These are phyloP conservation scores for Pistacia atlantica DNA, from an alignment of 345 rosid genomes.

Conservation along the genomic window DNA sequence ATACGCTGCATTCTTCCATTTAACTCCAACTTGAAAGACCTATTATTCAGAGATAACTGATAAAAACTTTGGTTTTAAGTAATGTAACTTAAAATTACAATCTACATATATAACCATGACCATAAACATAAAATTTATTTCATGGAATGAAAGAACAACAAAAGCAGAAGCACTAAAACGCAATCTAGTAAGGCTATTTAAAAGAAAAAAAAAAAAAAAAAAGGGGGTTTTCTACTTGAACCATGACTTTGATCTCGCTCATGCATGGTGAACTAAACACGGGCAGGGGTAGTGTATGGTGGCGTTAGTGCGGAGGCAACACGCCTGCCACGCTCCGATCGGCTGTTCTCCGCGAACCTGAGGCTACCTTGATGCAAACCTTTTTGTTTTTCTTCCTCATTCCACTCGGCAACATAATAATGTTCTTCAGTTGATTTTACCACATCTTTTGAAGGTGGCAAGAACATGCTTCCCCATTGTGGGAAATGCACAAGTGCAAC, in stretches of 20 bases:
- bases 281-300: slow-evolving; percentile 13
- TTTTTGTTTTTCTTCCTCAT: slow-evolving; percentile 62
- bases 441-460: slow-evolving; percentile 47
- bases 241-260: background rate
- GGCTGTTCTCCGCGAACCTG: slow-evolving; percentile 72
- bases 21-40: too few species aligned
- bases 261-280: background rate
- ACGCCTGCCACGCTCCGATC: slow-evolving; percentile 67
- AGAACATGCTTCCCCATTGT: slow-evolving; percentile 83
- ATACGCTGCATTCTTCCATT: too few species aligned
- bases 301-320: slow-evolving; percentile 51
- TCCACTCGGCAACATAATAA: slow-evolving; percentile 68
- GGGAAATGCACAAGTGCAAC: slow-evolving; percentile 71
- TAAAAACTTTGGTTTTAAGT: too few species aligned
- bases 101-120: too few species aligned
- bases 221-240: background rate
- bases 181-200: too few species aligned
- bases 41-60: too few species aligned
- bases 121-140: too few species aligned
- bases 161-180: background rate
- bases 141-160: background rate
- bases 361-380: slow-evolving; percentile 66
- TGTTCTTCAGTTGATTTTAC: slow-evolving; percentile 52
- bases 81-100: too few species aligned
- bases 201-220: too few species aligned